Evolutionary conservation across 345 rosid genomes (phyloP), one percentile per base, ranked within the genome.

Genomic region (Camelina sativa): DNA sequence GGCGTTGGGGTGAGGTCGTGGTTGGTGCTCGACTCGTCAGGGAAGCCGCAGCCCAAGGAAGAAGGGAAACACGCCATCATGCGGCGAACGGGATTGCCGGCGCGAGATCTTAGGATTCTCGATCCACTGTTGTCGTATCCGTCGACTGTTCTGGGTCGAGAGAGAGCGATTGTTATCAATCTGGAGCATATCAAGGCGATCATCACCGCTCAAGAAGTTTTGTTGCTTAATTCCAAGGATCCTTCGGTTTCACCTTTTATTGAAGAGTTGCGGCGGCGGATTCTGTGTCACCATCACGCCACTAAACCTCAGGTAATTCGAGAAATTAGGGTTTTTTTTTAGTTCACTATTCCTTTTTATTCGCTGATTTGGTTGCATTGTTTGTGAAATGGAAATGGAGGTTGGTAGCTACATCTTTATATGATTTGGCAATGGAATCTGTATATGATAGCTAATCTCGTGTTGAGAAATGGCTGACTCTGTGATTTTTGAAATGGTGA

Each of bases 171-270:
- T 10, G 97, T 92, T 8, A 89, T 95, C 70, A 92, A 92, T 65
- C 74, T 90, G 83, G 99, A 95, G 87, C 96, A 95, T 62, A 89
- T 90, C 13, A 89, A 95, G 87, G 97, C 97, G 11, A 95, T 95
- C 67, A 86, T 90, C 76, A 95, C 97, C 1, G 93, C 97, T 4
- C 88, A 88, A 30, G 97, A 95, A 84, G 96, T 92, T 41, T 69
- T 89, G 73, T 71, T 95, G 76, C 81, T 92, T 69, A 95, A 92
- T 74, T 92, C 92, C 28, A 83, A 82, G 74, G 97, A 92, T 63
- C 99, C 99, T 17, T 84, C 89, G 1, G 97, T 92, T 20, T 69
- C 76, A 19, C 97, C 96, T 0, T 90, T 92, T 48, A 92, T 92
- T 50, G 86, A 84, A 7, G 97, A 95, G 82, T 62, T 92, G 73